phyloP scores from a whole-genome alignment of 192 early-diverging fungal species.

The Gonapodya prolifera region DNA sequence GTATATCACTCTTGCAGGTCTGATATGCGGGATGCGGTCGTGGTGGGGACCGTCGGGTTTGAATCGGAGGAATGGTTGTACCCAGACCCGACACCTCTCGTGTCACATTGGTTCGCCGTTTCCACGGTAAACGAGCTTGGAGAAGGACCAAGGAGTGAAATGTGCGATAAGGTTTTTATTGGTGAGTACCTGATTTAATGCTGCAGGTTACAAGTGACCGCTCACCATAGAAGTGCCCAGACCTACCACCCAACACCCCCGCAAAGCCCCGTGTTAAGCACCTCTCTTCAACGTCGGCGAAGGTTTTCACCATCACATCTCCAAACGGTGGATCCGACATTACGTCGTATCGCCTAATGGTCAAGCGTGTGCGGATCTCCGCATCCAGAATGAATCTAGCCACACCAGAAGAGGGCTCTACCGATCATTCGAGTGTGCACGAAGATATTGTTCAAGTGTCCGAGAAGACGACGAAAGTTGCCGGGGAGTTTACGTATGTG shows the following conservation, averaged over 20 bases:
- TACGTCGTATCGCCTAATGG: not conserved
- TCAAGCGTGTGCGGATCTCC: not conserved
- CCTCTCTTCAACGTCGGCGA: not conserved
- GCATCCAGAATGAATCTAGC: not conserved
- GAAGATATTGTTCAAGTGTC: not conserved
- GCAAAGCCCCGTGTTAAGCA: not conserved
- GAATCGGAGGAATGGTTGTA: not conserved
- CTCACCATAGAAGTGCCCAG: not conserved
- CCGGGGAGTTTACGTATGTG: not conserved
- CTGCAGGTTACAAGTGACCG: no score
- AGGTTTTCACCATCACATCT: not conserved
- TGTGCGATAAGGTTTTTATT: not conserved
- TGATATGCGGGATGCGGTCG: not conserved
- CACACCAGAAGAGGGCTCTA: not conserved
- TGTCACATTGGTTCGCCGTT: not conserved
- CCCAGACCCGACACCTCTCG: not conserved
- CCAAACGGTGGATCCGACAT: not conserved
- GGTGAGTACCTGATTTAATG: no score
- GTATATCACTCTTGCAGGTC: not conserved
- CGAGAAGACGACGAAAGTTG: not conserved
- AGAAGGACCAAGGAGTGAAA: not conserved
- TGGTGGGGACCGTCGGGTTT: not conserved
- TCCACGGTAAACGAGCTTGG: not conserved
- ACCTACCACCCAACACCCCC: not conserved
- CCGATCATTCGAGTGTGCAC: not conserved